Percentiles rank a stretch among this genome's conserved stretches.
phyloP scores from a whole-genome alignment of 148 eudicot species.

The Cornus controversa region DNA sequence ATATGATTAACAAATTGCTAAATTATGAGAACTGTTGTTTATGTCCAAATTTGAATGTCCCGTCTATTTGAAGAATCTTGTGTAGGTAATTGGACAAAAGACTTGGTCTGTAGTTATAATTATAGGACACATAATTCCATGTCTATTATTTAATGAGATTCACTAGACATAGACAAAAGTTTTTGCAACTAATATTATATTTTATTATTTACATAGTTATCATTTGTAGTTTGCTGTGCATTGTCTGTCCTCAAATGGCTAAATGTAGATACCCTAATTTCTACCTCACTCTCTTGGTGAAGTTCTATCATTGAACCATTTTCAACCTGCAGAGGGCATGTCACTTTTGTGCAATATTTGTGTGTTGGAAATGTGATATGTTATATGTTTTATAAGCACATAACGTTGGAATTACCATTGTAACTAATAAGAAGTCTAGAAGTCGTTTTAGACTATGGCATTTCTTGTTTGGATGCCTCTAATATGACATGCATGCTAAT shows the following conservation, averaged over 20 bases:
- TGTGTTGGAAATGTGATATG: no score
- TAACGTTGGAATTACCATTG: no score
- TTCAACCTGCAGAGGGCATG: no score
- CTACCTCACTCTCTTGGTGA: no score
- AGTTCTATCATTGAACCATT: no score
- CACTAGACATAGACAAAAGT: not conserved
- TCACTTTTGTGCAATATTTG: no score
- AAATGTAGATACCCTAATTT: no score
- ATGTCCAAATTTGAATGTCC: not conserved
- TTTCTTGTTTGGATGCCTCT: no score
- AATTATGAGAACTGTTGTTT: not conserved
- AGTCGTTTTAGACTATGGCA: no score
- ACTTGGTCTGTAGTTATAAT: not conserved
- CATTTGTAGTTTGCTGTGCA: not conserved
- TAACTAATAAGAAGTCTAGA: no score
- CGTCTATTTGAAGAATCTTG: not conserved
- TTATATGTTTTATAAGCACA: no score
- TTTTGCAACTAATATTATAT: not conserved
- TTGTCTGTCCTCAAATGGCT: not conserved
- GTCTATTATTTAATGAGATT: not conserved
- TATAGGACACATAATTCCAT: not conserved
- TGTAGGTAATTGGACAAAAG: not conserved
- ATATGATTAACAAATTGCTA: not conserved
- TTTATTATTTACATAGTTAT: not conserved
- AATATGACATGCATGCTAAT: no score